Evolutionary conservation across 768 basidiomycete species (phyloP).

Genomic region (Rhizopogon rudus): DNA sequence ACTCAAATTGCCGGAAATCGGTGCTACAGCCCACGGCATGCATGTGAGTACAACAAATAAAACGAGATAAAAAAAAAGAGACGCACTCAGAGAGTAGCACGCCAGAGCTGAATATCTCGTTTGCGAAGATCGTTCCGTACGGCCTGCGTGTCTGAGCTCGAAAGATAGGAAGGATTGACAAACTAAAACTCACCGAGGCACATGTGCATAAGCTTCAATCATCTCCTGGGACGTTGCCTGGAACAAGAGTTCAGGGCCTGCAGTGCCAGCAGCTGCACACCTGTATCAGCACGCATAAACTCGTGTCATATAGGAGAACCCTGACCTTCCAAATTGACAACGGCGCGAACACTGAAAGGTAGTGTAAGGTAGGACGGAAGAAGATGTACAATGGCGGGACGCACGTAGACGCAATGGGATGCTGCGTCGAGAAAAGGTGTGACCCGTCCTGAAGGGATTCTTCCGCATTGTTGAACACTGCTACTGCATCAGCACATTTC

Average conservation of each 20-base stretch:
- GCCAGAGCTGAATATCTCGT: conserved; percentile 90
- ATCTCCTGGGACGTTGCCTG: conserved; percentile 95
- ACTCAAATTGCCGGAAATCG: conserved; percentile 91
- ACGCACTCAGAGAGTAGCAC: conserved; percentile 84
- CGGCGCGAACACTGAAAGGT: conserved; percentile 65
- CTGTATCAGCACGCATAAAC: background rate
- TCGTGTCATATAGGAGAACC: background rate
- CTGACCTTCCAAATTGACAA: conserved; percentile 86
- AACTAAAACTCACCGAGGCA: conserved; percentile 52
- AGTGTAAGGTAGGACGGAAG: background rate
- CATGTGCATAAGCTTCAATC: conserved; percentile 85
- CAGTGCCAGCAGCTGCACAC: conserved; percentile 71
- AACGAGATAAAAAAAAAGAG: background rate
- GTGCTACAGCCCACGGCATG: conserved; percentile 46
- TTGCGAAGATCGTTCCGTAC: conserved; percentile 83
- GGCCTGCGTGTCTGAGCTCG: conserved; percentile 42
- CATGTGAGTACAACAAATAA: background rate
- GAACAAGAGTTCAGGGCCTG: conserved; percentile 86
- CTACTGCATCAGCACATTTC: background rate
- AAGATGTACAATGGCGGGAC: conserved; percentile 21
- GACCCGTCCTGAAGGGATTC: conserved; percentile 94
- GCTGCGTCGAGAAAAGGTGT: conserved; percentile 90
- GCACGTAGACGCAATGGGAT: conserved; percentile 65
- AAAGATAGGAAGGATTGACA: background rate
- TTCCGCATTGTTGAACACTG: conserved; percentile 94